These are phyloP conservation scores for Lichtheimia ramosa DNA, from an alignment of 371 early-diverging fungal genomes.

Conservation along the genomic window DNA sequence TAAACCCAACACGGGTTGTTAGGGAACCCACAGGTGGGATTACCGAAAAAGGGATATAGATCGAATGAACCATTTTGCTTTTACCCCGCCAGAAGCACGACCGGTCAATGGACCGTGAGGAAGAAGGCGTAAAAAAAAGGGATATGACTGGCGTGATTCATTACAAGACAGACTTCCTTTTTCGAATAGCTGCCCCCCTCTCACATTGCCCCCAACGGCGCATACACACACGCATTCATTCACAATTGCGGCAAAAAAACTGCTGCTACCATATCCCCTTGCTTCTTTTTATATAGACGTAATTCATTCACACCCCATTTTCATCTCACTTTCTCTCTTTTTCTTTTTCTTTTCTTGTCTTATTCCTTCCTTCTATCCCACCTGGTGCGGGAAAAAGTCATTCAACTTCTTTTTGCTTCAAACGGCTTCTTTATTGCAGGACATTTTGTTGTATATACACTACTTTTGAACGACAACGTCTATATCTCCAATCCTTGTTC, in stretches of 20 bases:
- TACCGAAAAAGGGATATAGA: too few species aligned
- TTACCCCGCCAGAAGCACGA: too few species aligned
- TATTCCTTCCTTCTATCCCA: neutral
- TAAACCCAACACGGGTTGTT: too few species aligned
- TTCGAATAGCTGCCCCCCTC: too few species aligned
- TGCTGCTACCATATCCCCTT: neutral
- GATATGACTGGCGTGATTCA: neutral
- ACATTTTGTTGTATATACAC: too few species aligned
- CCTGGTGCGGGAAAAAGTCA: too few species aligned
- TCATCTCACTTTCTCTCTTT: neutral
- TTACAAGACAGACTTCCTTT: neutral
- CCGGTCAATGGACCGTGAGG: neutral
- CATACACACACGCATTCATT: neutral
- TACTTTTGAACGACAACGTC: neutral
- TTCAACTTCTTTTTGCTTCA: too few species aligned
- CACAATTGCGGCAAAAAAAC: constrained; percentile 1
- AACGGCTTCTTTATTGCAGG: too few species aligned
- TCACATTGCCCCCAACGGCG: too few species aligned
- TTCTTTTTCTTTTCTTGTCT: neutral
- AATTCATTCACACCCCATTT: neutral
- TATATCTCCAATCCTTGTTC: neutral
- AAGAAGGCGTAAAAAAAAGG: neutral
- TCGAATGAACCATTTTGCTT: too few species aligned
- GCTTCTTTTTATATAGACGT: constrained; percentile 1
- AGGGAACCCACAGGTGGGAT: too few species aligned